Percentiles rank a stretch among this genome's conserved stretches.
These are phyloP conservation scores for Mentha longifolia DNA, from an alignment of 257 asterid genomes.

Conservation along the genomic window DNA sequence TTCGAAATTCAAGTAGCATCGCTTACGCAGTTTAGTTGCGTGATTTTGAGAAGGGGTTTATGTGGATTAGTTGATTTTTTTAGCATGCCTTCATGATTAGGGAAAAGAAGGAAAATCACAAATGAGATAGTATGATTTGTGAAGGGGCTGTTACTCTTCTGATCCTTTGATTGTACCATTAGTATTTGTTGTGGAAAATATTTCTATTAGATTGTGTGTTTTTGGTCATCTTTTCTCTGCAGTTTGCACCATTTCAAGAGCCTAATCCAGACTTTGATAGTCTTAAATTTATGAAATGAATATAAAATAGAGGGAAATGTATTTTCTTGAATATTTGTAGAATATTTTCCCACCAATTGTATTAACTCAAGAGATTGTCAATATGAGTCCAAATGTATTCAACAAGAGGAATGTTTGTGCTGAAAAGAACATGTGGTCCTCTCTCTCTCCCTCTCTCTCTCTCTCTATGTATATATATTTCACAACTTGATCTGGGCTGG, in stretches of 20 bases:
- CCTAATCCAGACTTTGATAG: neutral
- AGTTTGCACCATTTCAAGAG: neutral
- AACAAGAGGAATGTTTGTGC: neutral
- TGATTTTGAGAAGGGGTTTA: slow-evolving; percentile 46
- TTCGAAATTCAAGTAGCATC: slow-evolving; percentile 34
- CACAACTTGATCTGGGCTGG: slow-evolving; percentile 1
- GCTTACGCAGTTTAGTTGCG: slow-evolving; percentile 39
- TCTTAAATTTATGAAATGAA: neutral
- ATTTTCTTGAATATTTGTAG: too few relatives aligned
- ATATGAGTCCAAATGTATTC: too few relatives aligned
- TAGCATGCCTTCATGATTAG: slow-evolving; percentile 38
- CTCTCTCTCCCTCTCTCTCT: too few relatives aligned
- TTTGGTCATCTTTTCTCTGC: neutral
- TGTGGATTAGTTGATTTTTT: slow-evolving; percentile 60
- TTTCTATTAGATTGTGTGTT: slow-evolving; percentile 33
- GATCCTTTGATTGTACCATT: slow-evolving; percentile 55
- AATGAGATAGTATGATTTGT: slow-evolving; percentile 36
- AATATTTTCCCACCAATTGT: too few relatives aligned
- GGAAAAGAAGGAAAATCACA: slow-evolving; percentile 23
- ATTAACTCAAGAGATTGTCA: too few relatives aligned
- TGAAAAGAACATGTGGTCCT: neutral
- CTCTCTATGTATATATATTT: neutral
- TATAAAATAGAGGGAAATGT: too few relatives aligned
- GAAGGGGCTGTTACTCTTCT: slow-evolving; percentile 34
- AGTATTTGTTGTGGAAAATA: slow-evolving; percentile 48